Evolutionary conservation across 352 stramenopile species (phyloP).

Genomic region (Pythium graminicola): DNA sequence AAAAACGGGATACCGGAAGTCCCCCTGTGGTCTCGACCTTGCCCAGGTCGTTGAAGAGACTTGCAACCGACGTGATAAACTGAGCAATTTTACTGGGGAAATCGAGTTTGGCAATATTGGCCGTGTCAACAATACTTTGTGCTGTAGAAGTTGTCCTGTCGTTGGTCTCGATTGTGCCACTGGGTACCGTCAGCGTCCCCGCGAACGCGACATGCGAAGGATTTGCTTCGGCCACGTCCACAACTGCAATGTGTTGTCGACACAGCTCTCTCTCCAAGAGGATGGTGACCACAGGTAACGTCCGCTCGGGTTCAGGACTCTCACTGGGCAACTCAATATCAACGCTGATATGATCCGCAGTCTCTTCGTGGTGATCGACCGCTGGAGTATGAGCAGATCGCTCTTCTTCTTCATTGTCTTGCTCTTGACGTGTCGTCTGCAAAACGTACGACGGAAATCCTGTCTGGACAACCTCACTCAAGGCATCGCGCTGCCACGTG

Average conservation of each 20-base stretch:
- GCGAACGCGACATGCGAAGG: slow-evolving; percentile 7
- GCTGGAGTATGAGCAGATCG: no score
- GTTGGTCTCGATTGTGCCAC: background rate
- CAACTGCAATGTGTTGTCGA: background rate
- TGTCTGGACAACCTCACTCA: slow-evolving; percentile 3
- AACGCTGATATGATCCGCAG: slow-evolving; percentile 3
- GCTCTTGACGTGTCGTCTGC: slow-evolving; percentile 1
- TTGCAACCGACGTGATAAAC: slow-evolving; percentile 22
- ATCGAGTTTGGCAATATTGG: slow-evolving; percentile 13
- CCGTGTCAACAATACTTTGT: slow-evolving; percentile 5
- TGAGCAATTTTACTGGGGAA: slow-evolving; percentile 33
- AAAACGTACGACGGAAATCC: slow-evolving; percentile 12
- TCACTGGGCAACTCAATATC: slow-evolving; percentile 1
- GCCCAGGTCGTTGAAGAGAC: slow-evolving; percentile 8
- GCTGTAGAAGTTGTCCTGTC: background rate
- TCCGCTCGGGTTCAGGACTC: background rate
- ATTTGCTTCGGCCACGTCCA: background rate
- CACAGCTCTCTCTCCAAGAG: background rate
- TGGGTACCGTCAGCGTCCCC: background rate
- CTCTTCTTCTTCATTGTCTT: background rate
- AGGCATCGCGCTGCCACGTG: slow-evolving; percentile 27
- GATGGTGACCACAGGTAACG: background rate
- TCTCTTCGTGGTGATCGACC: no score
- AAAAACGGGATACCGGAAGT: slow-evolving; percentile 12
- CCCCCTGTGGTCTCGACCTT: slow-evolving; percentile 2